These are phyloP conservation scores for Epichloe hybrida DNA, from an alignment of 2,329 filamentous ascomycete species.

Conservation along the genomic window DNA sequence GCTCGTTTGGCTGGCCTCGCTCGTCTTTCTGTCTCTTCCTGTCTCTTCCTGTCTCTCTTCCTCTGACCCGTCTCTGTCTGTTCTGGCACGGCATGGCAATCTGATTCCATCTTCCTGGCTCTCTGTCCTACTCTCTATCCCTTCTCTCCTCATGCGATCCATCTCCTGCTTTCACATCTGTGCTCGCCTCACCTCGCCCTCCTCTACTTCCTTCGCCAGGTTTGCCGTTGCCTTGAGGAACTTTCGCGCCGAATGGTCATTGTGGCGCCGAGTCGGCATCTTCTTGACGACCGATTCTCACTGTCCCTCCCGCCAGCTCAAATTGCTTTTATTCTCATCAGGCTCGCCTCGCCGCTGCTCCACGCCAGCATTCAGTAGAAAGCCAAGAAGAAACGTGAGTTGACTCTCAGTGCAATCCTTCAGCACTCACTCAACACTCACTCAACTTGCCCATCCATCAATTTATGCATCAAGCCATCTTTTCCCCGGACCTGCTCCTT, in stretches of 20 bases:
- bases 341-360: background rate
- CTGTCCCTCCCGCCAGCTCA: background rate
- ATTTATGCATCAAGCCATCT: too few species aligned
- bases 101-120: slow-evolving; percentile 1
- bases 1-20: background rate
- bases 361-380: background rate
- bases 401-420: too few species aligned
- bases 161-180: background rate
- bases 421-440: too few species aligned
- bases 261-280: background rate
- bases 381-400: background rate
- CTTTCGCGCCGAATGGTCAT: background rate
- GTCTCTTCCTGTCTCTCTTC: background rate
- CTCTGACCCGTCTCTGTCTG: background rate
- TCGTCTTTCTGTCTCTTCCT: background rate
- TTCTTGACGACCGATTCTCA: background rate
- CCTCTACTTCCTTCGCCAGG: background rate
- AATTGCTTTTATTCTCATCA: background rate
- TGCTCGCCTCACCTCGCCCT: background rate
- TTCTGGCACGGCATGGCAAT: background rate
- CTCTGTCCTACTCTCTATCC: background rate
- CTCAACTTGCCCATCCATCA: too few species aligned
- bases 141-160: background rate
- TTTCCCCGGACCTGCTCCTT: too few species aligned
- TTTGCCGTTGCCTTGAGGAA: background rate